Percentiles rank a stretch among this genome's conserved stretches.
These are phyloP conservation scores for Gracilaria caudata DNA, from an alignment of 23 red algal genomes.

Conservation along the genomic window DNA sequence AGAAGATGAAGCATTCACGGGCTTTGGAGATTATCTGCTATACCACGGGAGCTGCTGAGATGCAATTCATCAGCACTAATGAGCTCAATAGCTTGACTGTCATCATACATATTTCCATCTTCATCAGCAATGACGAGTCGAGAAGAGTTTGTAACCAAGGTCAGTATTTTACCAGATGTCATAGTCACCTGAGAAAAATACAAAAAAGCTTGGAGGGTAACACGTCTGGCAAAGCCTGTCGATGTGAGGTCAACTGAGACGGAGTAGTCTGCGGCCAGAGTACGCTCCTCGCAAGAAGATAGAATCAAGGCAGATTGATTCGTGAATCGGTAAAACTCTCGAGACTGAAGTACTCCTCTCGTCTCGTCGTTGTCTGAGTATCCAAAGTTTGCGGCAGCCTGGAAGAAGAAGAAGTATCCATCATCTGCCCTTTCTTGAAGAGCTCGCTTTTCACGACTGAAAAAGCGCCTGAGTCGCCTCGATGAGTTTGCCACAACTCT, in stretches of 20 bases:
- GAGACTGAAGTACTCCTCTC: not conserved
- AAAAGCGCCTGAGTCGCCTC: not conserved
- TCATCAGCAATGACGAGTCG: slow-evolving; percentile 13
- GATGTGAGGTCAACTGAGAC: not conserved
- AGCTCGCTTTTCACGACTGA: not conserved
- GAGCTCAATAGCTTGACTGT: not conserved
- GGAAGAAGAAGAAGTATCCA: slow-evolving; percentile 26
- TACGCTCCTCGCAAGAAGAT: not conserved
- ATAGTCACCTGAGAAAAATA: not conserved
- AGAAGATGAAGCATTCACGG: too few species aligned
- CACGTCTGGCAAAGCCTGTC: not conserved
- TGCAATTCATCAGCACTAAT: not conserved
- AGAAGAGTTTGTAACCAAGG: not conserved
- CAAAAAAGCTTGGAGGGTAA: not conserved
- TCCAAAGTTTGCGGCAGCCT: slow-evolving; percentile 28
- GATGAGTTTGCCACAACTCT: not conserved
- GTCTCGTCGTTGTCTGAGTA: not conserved
- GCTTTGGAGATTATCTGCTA: too few species aligned
- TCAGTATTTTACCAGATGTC: slow-evolving; percentile 1
- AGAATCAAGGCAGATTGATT: not conserved
- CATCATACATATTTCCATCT: not conserved
- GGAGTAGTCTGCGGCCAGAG: not conserved
- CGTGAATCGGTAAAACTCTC: not conserved
- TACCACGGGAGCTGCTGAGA: not conserved
- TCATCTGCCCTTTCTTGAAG: slow-evolving; percentile 11